These are phyloP conservation scores for Sarocladiaceae sp. DNA, from an alignment of 2,329 filamentous ascomycete species.

Conservation along the genomic window DNA sequence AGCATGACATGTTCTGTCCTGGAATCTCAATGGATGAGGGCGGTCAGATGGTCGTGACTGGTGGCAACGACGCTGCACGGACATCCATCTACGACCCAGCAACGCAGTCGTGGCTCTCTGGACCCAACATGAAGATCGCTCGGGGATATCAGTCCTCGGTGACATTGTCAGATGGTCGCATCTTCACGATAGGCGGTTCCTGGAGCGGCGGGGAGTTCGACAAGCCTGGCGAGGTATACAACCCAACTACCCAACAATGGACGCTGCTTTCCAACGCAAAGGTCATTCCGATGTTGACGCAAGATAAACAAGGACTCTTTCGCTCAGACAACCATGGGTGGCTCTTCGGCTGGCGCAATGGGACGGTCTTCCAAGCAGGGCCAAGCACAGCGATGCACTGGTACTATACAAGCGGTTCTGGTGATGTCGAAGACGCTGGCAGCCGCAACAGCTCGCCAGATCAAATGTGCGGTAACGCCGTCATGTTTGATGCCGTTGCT, in stretches of 20 bases:
- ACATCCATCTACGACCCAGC: slow-evolving; percentile 41
- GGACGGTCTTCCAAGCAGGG: slow-evolving; percentile 47
- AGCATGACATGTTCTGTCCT: slow-evolving; percentile 52
- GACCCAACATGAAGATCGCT: slow-evolving; percentile 35
- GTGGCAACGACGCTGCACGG: slow-evolving; percentile 41
- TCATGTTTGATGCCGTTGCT: slow-evolving; percentile 53
- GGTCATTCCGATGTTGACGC: slow-evolving; percentile 32
- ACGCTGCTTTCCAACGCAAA: slow-evolving; percentile 32
- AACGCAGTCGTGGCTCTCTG: slow-evolving; percentile 30
- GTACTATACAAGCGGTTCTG: slow-evolving; percentile 41
- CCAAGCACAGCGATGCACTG: slow-evolving; percentile 50
- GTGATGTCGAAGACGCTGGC: slow-evolving; percentile 35
- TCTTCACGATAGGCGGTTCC: slow-evolving; percentile 54
- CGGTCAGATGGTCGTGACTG: slow-evolving; percentile 46
- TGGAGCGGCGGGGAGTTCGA: slow-evolving; percentile 38
- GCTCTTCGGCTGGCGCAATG: slow-evolving; percentile 37
- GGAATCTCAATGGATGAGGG: slow-evolving; percentile 43
- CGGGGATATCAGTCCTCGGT: slow-evolving; percentile 48
- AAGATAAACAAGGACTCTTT: slow-evolving; percentile 43
- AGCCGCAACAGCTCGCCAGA: slow-evolving; percentile 31
- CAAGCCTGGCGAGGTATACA: slow-evolving; percentile 52
- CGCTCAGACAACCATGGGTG: slow-evolving; percentile 29
- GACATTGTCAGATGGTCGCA: slow-evolving; percentile 43
- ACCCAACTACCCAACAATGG: slow-evolving; percentile 40
- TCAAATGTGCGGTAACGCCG: slow-evolving; percentile 49